A percentile compares a stretch with the other conserved stretches of the same genome.
Evolutionary conservation across 441 rosid species (phyloP).

Genomic region (Manihot esculenta): DNA sequence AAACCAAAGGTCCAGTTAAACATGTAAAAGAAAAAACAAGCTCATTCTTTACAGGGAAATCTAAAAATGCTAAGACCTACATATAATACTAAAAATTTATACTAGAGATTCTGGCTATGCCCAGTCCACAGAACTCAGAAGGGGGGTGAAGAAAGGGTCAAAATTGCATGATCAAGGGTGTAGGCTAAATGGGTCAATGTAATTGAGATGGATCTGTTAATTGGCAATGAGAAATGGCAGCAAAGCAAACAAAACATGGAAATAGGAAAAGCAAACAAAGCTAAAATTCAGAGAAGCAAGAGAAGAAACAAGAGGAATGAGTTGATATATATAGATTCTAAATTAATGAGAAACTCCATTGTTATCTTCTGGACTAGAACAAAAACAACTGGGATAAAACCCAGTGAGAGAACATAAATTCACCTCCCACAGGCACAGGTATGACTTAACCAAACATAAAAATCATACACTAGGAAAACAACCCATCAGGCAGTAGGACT

Average conservation of each 20-base stretch:
- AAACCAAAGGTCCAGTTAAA: not conserved
- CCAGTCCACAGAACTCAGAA: too few species aligned
- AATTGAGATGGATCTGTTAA: not conserved
- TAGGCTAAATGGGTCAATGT: not conserved
- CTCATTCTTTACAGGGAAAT: not conserved
- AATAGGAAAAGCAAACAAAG: not conserved
- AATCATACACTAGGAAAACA: not conserved
- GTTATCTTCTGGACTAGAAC: too few species aligned
- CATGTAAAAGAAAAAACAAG: not conserved
- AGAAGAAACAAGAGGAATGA: not conserved
- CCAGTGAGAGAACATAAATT: not conserved
- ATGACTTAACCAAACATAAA: not conserved
- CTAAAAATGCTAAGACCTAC: not conserved
- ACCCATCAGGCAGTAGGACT: not conserved
- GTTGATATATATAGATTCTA: not conserved
- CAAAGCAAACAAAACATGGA: not conserved
- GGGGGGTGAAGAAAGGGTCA: not conserved
- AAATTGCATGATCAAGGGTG: not conserved
- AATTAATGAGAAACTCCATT: not conserved
- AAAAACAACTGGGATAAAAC: not conserved
- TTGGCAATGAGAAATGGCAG: not conserved
- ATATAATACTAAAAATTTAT: not conserved
- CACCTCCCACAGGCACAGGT: conserved; percentile 13
- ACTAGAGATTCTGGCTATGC: not conserved
- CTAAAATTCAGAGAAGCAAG: not conserved